Evolutionary conservation across 1,284 basidiomycete genomes (phyloP).

Genomic region (Cryptococcus floricola): DNA sequence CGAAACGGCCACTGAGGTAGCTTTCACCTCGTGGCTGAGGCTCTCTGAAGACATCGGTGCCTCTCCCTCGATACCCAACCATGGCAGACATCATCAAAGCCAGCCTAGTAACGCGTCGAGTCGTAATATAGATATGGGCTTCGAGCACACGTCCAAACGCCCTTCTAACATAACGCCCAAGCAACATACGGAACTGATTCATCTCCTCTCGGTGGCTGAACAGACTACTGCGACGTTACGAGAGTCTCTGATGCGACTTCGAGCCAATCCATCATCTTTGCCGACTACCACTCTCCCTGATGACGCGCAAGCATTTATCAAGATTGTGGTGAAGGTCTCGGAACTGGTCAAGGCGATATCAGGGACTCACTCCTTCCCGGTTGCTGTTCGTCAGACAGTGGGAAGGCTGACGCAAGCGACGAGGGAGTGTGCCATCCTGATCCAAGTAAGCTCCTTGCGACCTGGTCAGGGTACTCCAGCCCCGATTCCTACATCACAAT

Average conservation of each 20-base stretch:
- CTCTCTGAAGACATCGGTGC: constrained; percentile 51
- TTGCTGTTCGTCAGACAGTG: constrained; percentile 38
- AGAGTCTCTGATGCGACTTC: constrained; percentile 39
- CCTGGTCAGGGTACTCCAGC: constrained; percentile 28
- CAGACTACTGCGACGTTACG: constrained; percentile 36
- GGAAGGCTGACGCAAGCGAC: constrained; percentile 49
- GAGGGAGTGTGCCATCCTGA: constrained; percentile 51
- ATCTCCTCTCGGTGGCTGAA: constrained; percentile 41
- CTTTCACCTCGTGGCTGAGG: constrained; percentile 51
- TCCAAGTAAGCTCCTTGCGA: constrained; percentile 45
- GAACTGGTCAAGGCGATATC: constrained; percentile 49
- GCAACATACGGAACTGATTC: constrained; percentile 39
- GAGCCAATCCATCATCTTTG: constrained; percentile 35
- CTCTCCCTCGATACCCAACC: constrained; percentile 19
- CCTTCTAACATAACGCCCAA: constrained; percentile 33
- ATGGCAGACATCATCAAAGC: constrained; percentile 5
- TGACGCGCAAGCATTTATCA: constrained; percentile 43
- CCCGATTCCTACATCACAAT: constrained; percentile 6
- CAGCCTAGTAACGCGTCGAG: constrained; percentile 11
- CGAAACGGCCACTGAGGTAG: constrained; percentile 51
- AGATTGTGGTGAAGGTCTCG: constrained; percentile 51
- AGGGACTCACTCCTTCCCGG: constrained; percentile 40
- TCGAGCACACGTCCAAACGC: constrained; percentile 9
- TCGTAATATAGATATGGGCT: constrained; percentile 9
- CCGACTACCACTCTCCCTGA: constrained; percentile 32